These are phyloP conservation scores for Taiwanofungus camphoratus DNA, from an alignment of 1,284 basidiomycete genomes.

Conservation along the genomic window DNA sequence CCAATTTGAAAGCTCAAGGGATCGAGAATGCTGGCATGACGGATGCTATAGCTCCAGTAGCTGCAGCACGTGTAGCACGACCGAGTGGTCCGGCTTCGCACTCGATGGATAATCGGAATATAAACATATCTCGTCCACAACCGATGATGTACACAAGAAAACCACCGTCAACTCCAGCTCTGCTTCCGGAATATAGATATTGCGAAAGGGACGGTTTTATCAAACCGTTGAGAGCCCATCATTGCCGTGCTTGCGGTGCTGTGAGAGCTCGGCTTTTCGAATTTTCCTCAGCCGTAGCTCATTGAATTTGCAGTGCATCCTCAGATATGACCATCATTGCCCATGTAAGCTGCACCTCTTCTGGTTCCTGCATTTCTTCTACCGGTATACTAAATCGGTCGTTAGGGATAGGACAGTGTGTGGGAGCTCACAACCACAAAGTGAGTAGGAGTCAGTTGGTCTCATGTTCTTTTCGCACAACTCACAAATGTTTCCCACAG, in stretches of 20 bases:
- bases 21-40: slow-evolving; percentile 21
- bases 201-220: slow-evolving; percentile 51
- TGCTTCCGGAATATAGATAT: slow-evolving; percentile 54
- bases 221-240: slow-evolving; percentile 70
- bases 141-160: slow-evolving; percentile 30
- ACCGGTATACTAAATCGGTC: slow-evolving; percentile 1
- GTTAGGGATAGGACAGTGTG: slow-evolving; percentile 76
- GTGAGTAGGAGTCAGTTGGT: slow-evolving; percentile 25
- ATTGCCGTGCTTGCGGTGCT: slow-evolving; percentile 70
- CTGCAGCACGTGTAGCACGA: slow-evolving; percentile 11
- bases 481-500: slow-evolving; percentile 24
- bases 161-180: slow-evolving; percentile 41
- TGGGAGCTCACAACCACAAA: slow-evolving; percentile 78
- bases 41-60: slow-evolving; percentile 23
- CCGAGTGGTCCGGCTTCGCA: neutral
- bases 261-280: slow-evolving; percentile 31
- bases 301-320: slow-evolving; percentile 45
- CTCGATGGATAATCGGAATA: slow-evolving; percentile 2
- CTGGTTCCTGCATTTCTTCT: neutral
- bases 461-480: neutral
- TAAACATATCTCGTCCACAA: slow-evolving; percentile 6
- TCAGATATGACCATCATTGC: slow-evolving; percentile 77
- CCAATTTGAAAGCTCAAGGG: neutral
- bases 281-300: neutral
- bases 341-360: slow-evolving; percentile 42